A percentile compares a stretch with the other conserved stretches of the same genome.
These are phyloP conservation scores for Arthrinium phaeospermum DNA, from an alignment of 2,329 filamentous ascomycete genomes.

Conservation along the genomic window DNA sequence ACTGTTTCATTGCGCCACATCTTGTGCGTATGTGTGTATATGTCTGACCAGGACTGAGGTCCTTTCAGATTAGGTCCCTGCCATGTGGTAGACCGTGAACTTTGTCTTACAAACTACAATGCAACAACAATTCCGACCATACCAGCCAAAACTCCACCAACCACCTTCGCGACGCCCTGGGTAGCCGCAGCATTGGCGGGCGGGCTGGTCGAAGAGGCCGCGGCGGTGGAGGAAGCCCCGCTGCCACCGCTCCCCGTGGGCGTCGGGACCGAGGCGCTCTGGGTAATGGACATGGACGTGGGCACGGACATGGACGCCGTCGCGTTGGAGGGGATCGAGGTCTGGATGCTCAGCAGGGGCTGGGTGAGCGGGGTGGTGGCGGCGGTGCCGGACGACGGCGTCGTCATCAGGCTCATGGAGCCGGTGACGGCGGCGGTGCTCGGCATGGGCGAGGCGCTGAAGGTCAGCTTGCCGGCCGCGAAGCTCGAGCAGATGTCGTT, in stretches of 20 bases:
- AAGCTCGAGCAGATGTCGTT: slow-evolving; percentile 15
- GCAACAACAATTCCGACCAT: neutral
- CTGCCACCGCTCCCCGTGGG: neutral
- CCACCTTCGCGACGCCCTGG: neutral
- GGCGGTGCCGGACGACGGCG: neutral
- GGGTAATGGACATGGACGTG: neutral
- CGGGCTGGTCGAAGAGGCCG: neutral
- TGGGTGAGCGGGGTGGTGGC: neutral
- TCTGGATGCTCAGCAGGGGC: neutral
- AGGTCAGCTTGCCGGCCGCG: slow-evolving; percentile 10
- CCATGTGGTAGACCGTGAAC: neutral
- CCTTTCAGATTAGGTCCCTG: neutral
- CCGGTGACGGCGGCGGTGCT: neutral
- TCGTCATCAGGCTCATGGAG: neutral
- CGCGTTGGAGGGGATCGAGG: slow-evolving; percentile 2
- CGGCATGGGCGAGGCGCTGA: slow-evolving; percentile 2
- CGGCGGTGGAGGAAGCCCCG: neutral
- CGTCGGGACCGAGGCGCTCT: neutral
- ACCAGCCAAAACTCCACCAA: neutral
- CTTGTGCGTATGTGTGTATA: neutral
- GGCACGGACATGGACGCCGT: neutral
- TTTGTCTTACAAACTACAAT: neutral
- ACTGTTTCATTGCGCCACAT: neutral
- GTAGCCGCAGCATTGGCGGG: neutral
- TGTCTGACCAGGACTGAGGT: neutral